Evolutionary conservation across 257 asterid species (phyloP).

Genomic region (Mitragyna speciosa): DNA sequence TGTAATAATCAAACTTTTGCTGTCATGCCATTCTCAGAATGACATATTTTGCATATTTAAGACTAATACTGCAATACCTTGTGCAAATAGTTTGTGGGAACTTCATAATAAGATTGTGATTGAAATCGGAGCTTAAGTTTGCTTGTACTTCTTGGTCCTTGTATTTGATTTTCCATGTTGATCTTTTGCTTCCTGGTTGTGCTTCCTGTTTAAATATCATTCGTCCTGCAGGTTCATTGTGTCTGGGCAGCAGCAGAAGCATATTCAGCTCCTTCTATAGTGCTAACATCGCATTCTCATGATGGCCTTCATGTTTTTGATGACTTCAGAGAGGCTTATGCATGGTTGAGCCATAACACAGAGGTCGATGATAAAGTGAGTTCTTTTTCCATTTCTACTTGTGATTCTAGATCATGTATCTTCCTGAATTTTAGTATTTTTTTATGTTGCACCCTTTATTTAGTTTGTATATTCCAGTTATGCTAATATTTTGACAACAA

Average conservation of each 20-base stretch:
- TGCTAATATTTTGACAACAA: neutral
- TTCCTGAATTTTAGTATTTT: neutral
- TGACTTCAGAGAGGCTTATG: constrained; percentile 99
- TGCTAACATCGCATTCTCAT: constrained; percentile 72
- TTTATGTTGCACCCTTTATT: neutral
- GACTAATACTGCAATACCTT: neutral
- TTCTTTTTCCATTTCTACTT: constrained; percentile 17
- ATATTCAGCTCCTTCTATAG: constrained; percentile 98
- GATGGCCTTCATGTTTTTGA: constrained; percentile 98
- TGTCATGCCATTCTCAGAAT: neutral
- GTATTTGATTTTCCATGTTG: neutral
- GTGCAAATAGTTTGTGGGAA: neutral
- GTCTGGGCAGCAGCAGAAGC: constrained; percentile 99
- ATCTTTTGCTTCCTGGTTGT: constrained; percentile 6
- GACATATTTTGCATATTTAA: neutral
- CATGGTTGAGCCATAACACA: constrained; percentile 97
- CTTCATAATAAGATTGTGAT: neutral
- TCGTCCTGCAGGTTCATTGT: constrained; percentile 73
- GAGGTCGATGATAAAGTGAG: constrained; percentile 97
- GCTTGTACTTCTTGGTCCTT: neutral
- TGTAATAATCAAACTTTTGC: neutral
- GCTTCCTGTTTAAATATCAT: constrained; percentile 14
- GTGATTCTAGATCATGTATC: neutral
- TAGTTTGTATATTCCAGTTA: neutral
- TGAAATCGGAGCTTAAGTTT: neutral